Evolutionary conservation across 768 basidiomycete genomes (phyloP), one percentile per base, ranked within the genome.

Genomic region (Astraeus odoratus): DNA sequence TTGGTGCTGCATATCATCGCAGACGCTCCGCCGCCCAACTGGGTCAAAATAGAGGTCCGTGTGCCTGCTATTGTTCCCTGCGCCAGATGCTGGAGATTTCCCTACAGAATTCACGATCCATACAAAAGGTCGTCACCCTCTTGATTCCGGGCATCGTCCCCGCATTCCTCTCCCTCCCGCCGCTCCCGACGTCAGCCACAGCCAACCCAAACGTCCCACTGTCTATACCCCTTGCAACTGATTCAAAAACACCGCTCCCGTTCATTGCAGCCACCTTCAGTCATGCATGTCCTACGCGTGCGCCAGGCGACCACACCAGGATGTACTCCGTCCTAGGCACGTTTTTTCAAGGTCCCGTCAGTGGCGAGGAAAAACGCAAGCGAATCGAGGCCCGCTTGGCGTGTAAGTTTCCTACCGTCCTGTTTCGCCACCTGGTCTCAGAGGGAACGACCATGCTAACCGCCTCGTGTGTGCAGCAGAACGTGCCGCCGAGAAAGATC

Each of bases 211-310:
- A 79, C 41, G 43, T 80, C 3, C 83, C 83, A 0, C 66, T 83
- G 31, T 55, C 68, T 10, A 66, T 76, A 42, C 71, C 72, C 0
- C 59, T 64, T 36, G 67, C 62, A 30, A 30, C 56, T 20, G 55
- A 54, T 18, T 62, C 65, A 36, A 53, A 52, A 16, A 64, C 71
- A 1, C 68, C 60, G 20, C 67, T 82, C 19, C 81, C 79, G 3
- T 97, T 77, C 67, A 83, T 81, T 48, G 77, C 77, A 31, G 83
- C 70, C 26, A 88, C 76, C 4, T 99, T 97, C 68, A 88, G 86
- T 46, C 90, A 96, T 67, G 92, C 90, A 12, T 90, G 87, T 51
- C 95, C 94, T 0, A 94, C 93, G 0, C 80, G 85, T 16, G 93
- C 94, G 1, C 94, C 93, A 0, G 96, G 95, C 1, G 95, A 97